Percentiles rank a stretch among this genome's conserved stretches.
Conservation (phyloP, 2,329 filamentous ascomycete genomes). For the Ramularia collo-cygni region DNA sequence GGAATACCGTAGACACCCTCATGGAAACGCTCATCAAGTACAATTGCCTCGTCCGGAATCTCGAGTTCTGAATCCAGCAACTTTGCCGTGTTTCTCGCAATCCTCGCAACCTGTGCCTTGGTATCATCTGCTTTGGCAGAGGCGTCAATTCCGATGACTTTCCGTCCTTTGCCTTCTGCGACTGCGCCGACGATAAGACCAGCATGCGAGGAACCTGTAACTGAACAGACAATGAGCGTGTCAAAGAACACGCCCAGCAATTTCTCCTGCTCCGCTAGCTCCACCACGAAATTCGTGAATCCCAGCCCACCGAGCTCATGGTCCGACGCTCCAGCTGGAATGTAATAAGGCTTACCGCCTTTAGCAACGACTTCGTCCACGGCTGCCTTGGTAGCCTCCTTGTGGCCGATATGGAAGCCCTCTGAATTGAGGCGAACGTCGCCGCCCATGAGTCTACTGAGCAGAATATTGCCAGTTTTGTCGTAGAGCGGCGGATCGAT, state of each 20-base stretch:
- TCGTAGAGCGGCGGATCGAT: constrained; percentile 24
- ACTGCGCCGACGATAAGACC: constrained; percentile 70
- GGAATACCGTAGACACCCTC: constrained; percentile 63
- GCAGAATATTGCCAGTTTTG: constrained; percentile 64
- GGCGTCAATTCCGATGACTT: constrained; percentile 62
- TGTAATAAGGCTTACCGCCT: constrained; percentile 62
- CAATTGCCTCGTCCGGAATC: constrained; percentile 56
- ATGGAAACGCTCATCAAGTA: constrained; percentile 60
- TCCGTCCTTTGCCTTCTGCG: constrained; percentile 39
- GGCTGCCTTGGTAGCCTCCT: constrained; percentile 44
- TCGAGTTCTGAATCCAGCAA: constrained; percentile 58
- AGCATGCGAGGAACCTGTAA: constrained; percentile 63
- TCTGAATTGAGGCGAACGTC: constrained; percentile 55
- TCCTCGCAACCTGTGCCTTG: constrained; percentile 57
- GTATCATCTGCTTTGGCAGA: constrained; percentile 56
- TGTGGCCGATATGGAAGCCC: constrained; percentile 63
- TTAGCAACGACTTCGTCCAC: constrained; percentile 45
- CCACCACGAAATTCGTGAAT: constrained; percentile 65
- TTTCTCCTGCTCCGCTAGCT: constrained; percentile 58
- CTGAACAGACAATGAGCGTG: constrained; percentile 56
- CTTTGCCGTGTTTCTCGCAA: constrained; percentile 56
- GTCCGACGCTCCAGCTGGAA: constrained; percentile 64
- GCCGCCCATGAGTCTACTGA: constrained; percentile 47
- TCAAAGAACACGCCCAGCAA: constrained; percentile 59
- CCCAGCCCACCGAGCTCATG: constrained; percentile 64